Conservation (phyloP, 768 basidiomycete species). For the Lanmaoa pseudosensibilis region DNA sequence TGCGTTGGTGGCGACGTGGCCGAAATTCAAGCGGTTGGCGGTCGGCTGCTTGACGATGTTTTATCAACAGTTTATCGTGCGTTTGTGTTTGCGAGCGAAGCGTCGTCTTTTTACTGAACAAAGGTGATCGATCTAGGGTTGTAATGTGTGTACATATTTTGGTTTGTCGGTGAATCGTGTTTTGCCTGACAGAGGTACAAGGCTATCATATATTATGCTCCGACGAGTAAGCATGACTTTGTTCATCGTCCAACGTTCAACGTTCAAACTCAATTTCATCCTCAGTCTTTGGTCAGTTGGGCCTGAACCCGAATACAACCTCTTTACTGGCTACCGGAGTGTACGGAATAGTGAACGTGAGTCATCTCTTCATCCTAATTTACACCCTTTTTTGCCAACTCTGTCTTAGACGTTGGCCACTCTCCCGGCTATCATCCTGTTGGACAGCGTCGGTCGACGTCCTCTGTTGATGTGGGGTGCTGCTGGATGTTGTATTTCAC, state of each 20-base stretch:
- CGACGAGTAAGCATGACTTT: constrained; percentile 18
- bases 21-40: constrained; percentile 32
- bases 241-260: background rate
- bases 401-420: constrained; percentile 34
- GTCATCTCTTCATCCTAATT: background rate
- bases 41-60: constrained; percentile 35
- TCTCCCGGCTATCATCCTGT: constrained; percentile 36
- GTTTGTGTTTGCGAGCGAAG: background rate
- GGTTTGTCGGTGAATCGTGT: background rate
- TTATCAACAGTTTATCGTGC: constrained; percentile 35
- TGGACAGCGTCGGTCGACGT: constrained; percentile 41
- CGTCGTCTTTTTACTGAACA: background rate
- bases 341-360: constrained; percentile 37
- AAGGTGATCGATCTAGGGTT: constrained; percentile 18
- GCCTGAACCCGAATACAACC: constrained; percentile 40
- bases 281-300: constrained; percentile 43
- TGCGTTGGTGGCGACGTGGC: constrained; percentile 28
- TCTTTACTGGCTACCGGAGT: constrained; percentile 44
- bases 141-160: constrained; percentile 25
- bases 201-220: constrained; percentile 32
- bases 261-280: constrained; percentile 18
- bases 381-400: background rate
- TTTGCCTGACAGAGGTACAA: constrained; percentile 10
- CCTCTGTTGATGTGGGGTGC: constrained; percentile 42
- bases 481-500: constrained; percentile 32